Conservation (phyloP, 2,329 filamentous ascomycete species). For the Hypoxylon sp. region DNA sequence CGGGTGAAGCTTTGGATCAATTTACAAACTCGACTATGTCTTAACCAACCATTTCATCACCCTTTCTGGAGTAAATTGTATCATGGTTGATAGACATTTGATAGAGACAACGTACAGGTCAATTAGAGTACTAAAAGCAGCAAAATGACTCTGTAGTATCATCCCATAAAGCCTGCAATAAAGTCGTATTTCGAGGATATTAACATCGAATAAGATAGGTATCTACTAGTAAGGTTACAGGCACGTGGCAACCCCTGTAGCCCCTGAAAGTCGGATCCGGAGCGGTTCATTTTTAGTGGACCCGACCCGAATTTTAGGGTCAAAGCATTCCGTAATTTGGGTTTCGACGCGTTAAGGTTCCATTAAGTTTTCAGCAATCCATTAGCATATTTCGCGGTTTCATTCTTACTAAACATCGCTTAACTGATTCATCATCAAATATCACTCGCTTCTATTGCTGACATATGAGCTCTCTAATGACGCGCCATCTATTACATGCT, state of each 20-base stretch:
- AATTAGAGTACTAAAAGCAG: neutral
- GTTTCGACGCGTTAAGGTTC: neutral
- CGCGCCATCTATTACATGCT: neutral
- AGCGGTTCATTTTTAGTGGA: constrained; percentile 24
- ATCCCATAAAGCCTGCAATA: too few species aligned
- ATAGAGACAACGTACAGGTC: neutral
- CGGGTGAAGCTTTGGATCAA: neutral
- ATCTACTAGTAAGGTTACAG: too few species aligned
- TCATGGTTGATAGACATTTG: neutral
- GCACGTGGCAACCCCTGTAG: constrained; percentile 7
- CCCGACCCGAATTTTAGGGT: constrained; percentile 9
- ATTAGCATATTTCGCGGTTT: constrained; percentile 2
- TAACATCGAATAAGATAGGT: too few species aligned
- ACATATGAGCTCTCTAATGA: neutral
- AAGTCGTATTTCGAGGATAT: too few species aligned
- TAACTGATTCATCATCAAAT: neutral
- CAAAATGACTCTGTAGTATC: neutral
- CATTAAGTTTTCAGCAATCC: constrained; percentile 14
- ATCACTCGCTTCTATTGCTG: neutral
- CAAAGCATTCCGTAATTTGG: constrained; percentile 6
- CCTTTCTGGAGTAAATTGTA: neutral
- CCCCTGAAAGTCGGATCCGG: constrained; percentile 24
- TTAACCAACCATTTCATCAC: neutral
- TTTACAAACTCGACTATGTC: neutral
- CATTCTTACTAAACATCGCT: neutral